phyloP scores from a whole-genome alignment of 2,329 filamentous ascomycete genomes.

The Trichophaea hybrida region DNA sequence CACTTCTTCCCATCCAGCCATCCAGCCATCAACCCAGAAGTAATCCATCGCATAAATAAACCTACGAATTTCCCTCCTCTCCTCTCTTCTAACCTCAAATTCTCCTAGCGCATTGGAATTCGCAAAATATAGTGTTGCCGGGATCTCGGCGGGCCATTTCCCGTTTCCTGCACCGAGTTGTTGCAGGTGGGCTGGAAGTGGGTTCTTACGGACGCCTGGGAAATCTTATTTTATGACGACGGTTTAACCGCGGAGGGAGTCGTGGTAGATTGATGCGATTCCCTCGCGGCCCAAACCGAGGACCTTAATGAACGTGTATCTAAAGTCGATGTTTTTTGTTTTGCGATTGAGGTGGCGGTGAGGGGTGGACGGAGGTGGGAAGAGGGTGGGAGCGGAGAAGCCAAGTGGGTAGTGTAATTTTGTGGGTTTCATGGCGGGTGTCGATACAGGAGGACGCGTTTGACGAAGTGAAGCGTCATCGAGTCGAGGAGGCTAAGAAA shows the following conservation, averaged over 20 bases:
- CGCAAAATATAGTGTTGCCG: conserved; percentile 1
- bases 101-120: not conserved
- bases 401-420: not conserved
- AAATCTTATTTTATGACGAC: conserved; percentile 6
- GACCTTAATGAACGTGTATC: conserved; percentile 1
- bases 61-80: not conserved
- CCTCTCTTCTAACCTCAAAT: not conserved
- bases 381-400: not conserved
- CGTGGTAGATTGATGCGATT: not conserved
- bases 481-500: not conserved
- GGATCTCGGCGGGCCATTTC: conserved; percentile 3
- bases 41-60: conserved; percentile 4
- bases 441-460: not conserved
- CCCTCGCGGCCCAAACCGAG: conserved; percentile 3
- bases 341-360: not conserved
- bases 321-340: not conserved
- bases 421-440: conserved; percentile 1
- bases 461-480: not conserved
- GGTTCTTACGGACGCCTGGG: conserved; percentile 4
- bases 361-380: not conserved
- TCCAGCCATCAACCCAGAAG: conserved; percentile 1
- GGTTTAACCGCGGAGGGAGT: not conserved
- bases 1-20: not conserved
- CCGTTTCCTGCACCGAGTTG: not conserved
- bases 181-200: not conserved